Evolutionary conservation across 1,139 yeast genomes (phyloP), one percentile per base, ranked within the genome.

Genomic region (Pichia sp.): DNA sequence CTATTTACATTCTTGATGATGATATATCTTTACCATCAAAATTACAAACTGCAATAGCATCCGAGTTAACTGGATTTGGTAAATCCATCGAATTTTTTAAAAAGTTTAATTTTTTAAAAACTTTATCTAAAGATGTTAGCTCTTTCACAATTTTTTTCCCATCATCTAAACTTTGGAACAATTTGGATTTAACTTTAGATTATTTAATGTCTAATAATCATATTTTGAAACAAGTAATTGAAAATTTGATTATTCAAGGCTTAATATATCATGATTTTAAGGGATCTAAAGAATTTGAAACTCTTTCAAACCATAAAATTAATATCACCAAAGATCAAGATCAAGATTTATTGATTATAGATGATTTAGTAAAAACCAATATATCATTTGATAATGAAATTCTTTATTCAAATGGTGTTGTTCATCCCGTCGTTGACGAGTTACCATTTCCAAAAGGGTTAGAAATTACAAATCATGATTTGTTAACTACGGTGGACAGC

Each of bases 141-240:
- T 95, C 96, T 0, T 87, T 86, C 66, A 78, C 97, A 0, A 66
- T 83, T 0, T 78, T 92, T 43, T 65, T 90, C 35, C 98, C 97
- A 0, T 82, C 92, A 50, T 80, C 86, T 26, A 65, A 70, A 27
- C 78, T 94, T 0, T 90, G 97, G 97, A 71, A 73, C 22, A 62
- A 67, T 4, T 68, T 82, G 30, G 89, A 82, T 2, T 66, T 92
- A 35, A 74, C 81, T 1, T 67, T 78, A 40, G 74, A 74, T 37
- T 84, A 82, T 58, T 62, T 92, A 36, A 71, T 76, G 48, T 24
- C 36, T 22, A 49, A 64, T 1, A 76, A 87, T 50, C 69, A 69
- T 0, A 62, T 75, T 1, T 70, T 78, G 0, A 66, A 87, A 54
- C 65, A 72, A 30, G 51, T 61, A 2, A 63, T 86, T 1, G 71